Conservation (phyloP, 768 basidiomycete species). For the Tulasnella sp. region DNA sequence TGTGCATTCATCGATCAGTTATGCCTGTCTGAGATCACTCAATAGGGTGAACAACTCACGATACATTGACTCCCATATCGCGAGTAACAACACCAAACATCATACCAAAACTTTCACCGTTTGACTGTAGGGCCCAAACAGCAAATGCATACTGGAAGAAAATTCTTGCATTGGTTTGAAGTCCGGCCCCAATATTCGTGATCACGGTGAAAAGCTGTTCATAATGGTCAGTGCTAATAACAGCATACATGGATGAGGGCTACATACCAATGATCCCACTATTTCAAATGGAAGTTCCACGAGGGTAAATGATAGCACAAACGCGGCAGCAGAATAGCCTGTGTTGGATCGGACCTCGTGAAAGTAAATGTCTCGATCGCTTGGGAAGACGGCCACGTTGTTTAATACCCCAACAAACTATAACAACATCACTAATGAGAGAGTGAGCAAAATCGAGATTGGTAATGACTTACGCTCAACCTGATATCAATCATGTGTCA, state of each 20-base stretch:
- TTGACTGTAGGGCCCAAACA: constrained; percentile 25
- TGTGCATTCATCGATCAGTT: not conserved
- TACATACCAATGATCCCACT: constrained; percentile 23
- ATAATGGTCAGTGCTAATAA: not conserved
- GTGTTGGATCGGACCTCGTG: constrained; percentile 32
- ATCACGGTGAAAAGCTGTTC: constrained; percentile 21
- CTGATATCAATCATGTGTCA: no score
- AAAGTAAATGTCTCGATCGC: constrained; percentile 32
- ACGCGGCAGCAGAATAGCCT: constrained; percentile 29
- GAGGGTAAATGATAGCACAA: constrained; percentile 27
- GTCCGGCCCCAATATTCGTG: constrained; percentile 27
- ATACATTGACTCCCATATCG: constrained; percentile 27
- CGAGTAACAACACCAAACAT: constrained; percentile 25
- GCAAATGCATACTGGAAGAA: constrained; percentile 28
- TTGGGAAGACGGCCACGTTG: constrained; percentile 32
- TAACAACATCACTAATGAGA: not conserved
- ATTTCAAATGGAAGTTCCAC: constrained; percentile 28
- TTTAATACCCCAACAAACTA: constrained; percentile 22
- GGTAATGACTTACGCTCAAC: no score
- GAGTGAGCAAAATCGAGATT: no score
- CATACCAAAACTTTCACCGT: constrained; percentile 28
- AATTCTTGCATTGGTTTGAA: constrained; percentile 26
- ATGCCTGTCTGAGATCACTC: not conserved
- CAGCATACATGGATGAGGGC: not conserved
- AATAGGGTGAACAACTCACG: constrained; percentile 19